Base-by-base conservation (phyloP, 345 rosid genomes). In the Jatropha curcas region DNA sequence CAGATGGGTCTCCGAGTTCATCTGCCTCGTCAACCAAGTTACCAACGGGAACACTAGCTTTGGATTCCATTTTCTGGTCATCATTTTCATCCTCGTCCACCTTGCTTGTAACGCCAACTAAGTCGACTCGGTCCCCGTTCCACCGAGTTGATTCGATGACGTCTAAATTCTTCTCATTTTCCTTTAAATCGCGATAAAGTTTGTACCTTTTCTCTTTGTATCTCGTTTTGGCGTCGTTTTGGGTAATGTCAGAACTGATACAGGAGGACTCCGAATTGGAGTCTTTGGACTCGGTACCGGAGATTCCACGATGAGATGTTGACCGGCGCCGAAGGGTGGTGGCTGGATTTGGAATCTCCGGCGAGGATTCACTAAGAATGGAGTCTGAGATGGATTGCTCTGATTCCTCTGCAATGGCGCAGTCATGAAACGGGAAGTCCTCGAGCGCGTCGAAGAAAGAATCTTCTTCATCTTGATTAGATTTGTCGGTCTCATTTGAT, bases 361-460 rank as follows among this genome's bases (percentile, higher is more conserved):
- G 57, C 19, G 74, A 43, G 45, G 67, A 16, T 22, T 71, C 71
- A 51, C 68, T 25, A 57, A 66, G 1, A 7, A 75, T 65, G 74
- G 75, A 73, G 70, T 56, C 71, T 43, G 84, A 78, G 4, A 75
- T 19, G 71, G 80, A 75, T 31, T 68, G 78, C 20, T 76, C 79
- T n/a, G 82, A 73, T 74, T 74, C 70, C 43, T 76, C 78, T 41
- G 71, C 24, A 30, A 30, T 37, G 69, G 46, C 4, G 83, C 85
- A 84, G 69, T 88, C 92, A 81, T 79, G 52, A 45, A 83, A 85
- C 2, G 84, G 84, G 67, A 89, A 90, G 31, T 88, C 88, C 50
- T 86, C 93, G 16, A 67, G 68, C 0, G 95, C 88, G 71, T 89
- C 97, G 60, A 72, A 65, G 79, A 94, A 92, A 30, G 7, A 60